Percentiles rank a stretch among this genome's conserved stretches.
These are phyloP conservation scores for Pseudogymnoascus verrucosus DNA, from an alignment of 2,329 filamentous ascomycete species.

Conservation along the genomic window DNA sequence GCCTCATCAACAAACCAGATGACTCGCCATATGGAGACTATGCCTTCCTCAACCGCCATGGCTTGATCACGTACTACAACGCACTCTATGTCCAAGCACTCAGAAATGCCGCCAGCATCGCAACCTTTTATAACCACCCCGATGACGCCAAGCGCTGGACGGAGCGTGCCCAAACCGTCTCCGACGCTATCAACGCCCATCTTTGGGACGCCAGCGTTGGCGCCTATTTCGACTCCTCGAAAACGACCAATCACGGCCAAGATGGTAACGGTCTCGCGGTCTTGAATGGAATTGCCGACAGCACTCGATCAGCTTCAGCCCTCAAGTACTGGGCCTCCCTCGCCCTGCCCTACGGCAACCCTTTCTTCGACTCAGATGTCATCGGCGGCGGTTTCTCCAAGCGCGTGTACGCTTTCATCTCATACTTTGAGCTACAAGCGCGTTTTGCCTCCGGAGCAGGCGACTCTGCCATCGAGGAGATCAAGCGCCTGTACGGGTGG, in stretches of 20 bases:
- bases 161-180: constrained; percentile 29
- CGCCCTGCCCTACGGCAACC: constrained; percentile 38
- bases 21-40: constrained; percentile 41
- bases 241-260: constrained; percentile 34
- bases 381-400: constrained; percentile 33
- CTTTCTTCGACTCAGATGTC: constrained; percentile 42
- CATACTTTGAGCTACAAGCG: constrained; percentile 45
- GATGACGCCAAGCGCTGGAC: constrained; percentile 35
- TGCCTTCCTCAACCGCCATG: constrained; percentile 40
- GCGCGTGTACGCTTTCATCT: constrained; percentile 44
- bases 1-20: constrained; percentile 35
- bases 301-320: constrained; percentile 26
- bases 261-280: constrained; percentile 44
- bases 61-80: constrained; percentile 45
- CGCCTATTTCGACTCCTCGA: constrained; percentile 39
- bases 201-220: constrained; percentile 34
- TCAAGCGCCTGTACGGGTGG: constrained; percentile 41
- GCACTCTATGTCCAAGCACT: constrained; percentile 42
- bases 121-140: constrained; percentile 24
- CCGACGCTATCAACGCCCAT: constrained; percentile 29
- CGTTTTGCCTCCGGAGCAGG: constrained; percentile 33
- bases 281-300: constrained; percentile 30
- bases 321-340: constrained; percentile 35
- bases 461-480: constrained; percentile 36
- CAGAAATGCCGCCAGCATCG: constrained; percentile 36